Base-by-base conservation (phyloP, 208 protist genomes). In the Wallacemonas collosoma region DNA sequence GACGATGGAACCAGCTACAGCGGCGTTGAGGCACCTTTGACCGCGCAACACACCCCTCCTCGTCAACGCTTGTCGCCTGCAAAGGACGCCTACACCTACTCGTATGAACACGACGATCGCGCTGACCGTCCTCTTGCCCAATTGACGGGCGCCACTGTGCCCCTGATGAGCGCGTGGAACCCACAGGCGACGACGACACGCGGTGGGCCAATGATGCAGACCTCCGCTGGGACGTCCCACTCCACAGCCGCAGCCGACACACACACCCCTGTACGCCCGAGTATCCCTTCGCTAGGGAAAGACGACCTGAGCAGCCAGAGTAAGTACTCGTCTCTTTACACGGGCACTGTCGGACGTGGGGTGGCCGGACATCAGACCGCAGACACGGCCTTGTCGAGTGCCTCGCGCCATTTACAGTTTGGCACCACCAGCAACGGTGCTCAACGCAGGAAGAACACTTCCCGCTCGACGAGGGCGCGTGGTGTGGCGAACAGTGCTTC, bases 221-320 rank as follows among this genome's bases (percentile, higher is more conserved):
- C 54, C 15, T 6, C 14, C 54, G 6, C 6, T 17, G 54, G 54
- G 15, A 17, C 15, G 15, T 38, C 15, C 11, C 54, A 7, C 15
- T 8, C 6, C 15, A 43, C 51, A 4, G 7, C 47, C 4, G 38
- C 45, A 4, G 64, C 35, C 5, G 64, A 69, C 64, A 57, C 45
- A 8, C 64, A 69, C 48, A 69, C 64, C 8, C 64, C 64, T 8
- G 48, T 14, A 15, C 64, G 64, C 5, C 64, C 64, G 6, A 45
- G 14, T 40, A 41, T 69, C 36, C 51, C 64, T 12, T 69, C 64
- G 15, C 64, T 69, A 0, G 64, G 64, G 12, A 69, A 58, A 36
- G 64, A 56, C 4, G 64, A 69, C 26, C 26, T 55, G 48, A 69
- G 64, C 64, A 69, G 64, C 64, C 64, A 69, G 50, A 69, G 64